Percentiles rank a stretch among this genome's conserved stretches.
phyloP scores from a whole-genome alignment of 495 filamentous ascomycete genomes.

The Penicillium turbatum region DNA sequence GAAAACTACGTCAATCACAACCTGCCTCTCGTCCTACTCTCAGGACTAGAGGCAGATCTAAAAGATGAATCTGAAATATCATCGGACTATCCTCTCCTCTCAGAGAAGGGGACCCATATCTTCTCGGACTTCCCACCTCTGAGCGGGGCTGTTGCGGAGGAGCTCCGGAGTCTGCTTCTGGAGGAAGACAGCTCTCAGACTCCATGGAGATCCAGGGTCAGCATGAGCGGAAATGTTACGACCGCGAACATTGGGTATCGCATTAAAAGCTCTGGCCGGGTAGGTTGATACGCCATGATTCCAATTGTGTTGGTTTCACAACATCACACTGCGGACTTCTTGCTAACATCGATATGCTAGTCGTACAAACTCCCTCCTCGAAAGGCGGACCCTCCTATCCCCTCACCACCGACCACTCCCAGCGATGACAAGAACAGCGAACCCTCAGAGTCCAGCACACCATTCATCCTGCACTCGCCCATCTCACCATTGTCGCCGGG shows the following conservation, averaged over 20 bases:
- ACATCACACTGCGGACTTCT: background rate
- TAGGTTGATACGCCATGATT: conserved; percentile 42
- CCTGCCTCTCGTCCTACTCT: conserved; percentile 72
- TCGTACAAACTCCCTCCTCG: conserved; percentile 56
- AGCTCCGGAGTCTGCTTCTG: conserved; percentile 64
- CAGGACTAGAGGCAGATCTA: conserved; percentile 54
- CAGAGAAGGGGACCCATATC: conserved; percentile 56
- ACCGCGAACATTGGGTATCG: conserved; percentile 46
- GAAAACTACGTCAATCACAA: conserved; percentile 75
- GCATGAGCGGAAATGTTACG: conserved; percentile 24
- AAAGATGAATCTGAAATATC: conserved; percentile 18
- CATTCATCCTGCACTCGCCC: conserved; percentile 70
- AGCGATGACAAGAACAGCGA: conserved; percentile 43
- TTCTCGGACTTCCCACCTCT: conserved; percentile 64
- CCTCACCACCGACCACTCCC: conserved; percentile 46
- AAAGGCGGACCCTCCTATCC: conserved; percentile 57
- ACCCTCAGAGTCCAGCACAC: conserved; percentile 35
- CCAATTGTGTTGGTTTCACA: conserved; percentile 6
- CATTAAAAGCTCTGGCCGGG: conserved; percentile 71
- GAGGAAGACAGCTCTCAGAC: conserved; percentile 58
- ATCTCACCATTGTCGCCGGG: conserved; percentile 80
- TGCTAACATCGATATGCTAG: conserved; percentile 27
- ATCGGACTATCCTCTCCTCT: conserved; percentile 46
- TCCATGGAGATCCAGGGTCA: conserved; percentile 53
- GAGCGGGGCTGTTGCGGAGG: conserved; percentile 58